Evolutionary conservation across 2,329 filamentous ascomycete species (phyloP).

Genomic region (Aspergillus brunneoviolaceus): DNA sequence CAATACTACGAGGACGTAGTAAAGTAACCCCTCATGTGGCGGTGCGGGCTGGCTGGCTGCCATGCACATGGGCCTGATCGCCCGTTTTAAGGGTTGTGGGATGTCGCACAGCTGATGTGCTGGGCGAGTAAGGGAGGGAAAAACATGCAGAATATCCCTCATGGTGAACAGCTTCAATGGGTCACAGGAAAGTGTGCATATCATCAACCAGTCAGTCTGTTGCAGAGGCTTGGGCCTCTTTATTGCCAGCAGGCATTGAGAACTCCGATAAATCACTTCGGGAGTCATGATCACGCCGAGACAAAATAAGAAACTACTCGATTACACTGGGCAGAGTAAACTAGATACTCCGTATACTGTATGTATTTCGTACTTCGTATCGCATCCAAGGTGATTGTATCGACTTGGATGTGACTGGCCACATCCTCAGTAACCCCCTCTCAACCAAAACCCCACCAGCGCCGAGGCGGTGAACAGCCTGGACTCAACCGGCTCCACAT

Average conservation of each 20-base stretch:
- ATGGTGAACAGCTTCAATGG: background rate
- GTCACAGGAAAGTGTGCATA: background rate
- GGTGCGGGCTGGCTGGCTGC: background rate
- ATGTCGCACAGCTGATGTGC: slow-evolving; percentile 3
- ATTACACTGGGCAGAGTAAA: too few species aligned
- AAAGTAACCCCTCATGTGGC: slow-evolving; percentile 8
- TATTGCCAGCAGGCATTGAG: background rate
- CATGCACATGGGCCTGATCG: background rate
- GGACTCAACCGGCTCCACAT: slow-evolving; percentile 6
- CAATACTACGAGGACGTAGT: background rate
- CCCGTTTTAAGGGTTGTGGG: background rate
- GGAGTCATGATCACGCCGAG: too few species aligned
- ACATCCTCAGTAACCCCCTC: background rate
- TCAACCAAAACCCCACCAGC: slow-evolving; percentile 3
- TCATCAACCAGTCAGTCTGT: background rate
- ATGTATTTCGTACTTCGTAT: background rate
- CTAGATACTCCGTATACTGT: too few species aligned
- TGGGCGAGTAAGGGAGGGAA: background rate
- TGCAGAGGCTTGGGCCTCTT: background rate
- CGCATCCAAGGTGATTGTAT: slow-evolving; percentile 10
- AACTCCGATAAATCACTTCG: too few species aligned
- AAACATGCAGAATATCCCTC: background rate
- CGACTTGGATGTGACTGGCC: slow-evolving; percentile 13
- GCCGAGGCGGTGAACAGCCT: slow-evolving; percentile 11
- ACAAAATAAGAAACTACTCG: background rate